Evolutionary conservation across 768 basidiomycete species (phyloP).

Genomic region (Tubosaeta sp.): DNA sequence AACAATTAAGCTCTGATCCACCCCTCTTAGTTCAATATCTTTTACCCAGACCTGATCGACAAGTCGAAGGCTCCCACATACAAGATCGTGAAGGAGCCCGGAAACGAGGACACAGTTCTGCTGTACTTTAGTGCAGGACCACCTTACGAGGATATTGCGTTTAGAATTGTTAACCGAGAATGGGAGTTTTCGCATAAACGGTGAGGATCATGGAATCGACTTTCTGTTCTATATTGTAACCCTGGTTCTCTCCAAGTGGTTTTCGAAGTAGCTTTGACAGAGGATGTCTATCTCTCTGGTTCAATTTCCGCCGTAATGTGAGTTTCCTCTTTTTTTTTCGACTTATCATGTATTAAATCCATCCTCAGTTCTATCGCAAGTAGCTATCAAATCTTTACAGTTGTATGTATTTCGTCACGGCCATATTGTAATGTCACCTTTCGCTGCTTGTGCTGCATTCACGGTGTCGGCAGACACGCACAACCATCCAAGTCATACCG

Average conservation of each 20-base stretch:
- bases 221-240: constrained; percentile 16
- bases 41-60: constrained; percentile 99
- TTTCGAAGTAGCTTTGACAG: constrained; percentile 97
- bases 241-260: constrained; percentile 50
- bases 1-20: constrained; percentile 7
- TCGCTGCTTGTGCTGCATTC: constrained; percentile 11
- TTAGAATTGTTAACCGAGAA: constrained; percentile 94
- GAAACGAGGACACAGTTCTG: constrained; percentile 92
- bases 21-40: constrained; percentile 77
- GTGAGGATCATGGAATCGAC: constrained; percentile 35
- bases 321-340: constrained; percentile 32
- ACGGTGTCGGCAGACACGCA: too few relatives aligned
- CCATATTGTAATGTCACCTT: constrained; percentile 28
- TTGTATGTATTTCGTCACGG: constrained; percentile 18
- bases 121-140: constrained; percentile 95
- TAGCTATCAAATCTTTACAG: constrained; percentile 33
- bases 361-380: constrained; percentile 74
- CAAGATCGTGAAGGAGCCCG: constrained; percentile 89
- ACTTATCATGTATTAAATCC: constrained; percentile 13
- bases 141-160: constrained; percentile 98
- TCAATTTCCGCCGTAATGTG: constrained; percentile 93
- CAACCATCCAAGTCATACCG: too few relatives aligned
- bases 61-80: constrained; percentile 96
- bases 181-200: constrained; percentile 99
- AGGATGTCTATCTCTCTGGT: constrained; percentile 93